Conservation (phyloP, 345 rosid species). For the Noccaea bulbosa region DNA sequence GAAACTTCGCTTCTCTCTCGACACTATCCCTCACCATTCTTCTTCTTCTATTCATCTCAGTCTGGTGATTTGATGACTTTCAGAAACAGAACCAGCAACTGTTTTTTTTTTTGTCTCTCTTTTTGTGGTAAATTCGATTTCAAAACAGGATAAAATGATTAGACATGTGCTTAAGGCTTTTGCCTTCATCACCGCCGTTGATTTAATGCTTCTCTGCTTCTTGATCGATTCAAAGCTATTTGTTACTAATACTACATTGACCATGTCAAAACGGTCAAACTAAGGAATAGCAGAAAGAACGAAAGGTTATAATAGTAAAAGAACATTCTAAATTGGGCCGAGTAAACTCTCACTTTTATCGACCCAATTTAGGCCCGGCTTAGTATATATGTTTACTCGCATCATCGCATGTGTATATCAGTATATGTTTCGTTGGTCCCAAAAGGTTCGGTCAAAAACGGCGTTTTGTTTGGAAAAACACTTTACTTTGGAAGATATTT, state of each 20-base stretch:
- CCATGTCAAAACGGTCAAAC: too few relatives aligned
- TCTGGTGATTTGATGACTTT: conserved; percentile 44
- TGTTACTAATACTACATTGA: too few relatives aligned
- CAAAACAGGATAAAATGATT: not conserved
- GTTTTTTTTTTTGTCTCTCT: not conserved
- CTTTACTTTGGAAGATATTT: conserved; percentile 10
- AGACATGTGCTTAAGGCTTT: conserved; percentile 18
- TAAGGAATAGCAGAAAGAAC: not conserved
- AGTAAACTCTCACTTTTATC: not conserved
- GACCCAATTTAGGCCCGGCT: conserved; percentile 11
- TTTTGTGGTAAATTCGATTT: not conserved
- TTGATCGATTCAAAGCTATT: conserved; percentile 10
- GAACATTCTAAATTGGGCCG: not conserved
- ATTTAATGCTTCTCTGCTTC: conserved; percentile 11
- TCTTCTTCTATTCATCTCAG: conserved; percentile 42
- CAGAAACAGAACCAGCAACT: conserved; percentile 14
- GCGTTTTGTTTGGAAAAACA: conserved; percentile 33
- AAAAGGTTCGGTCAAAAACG: conserved; percentile 24
- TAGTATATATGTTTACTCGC: not conserved
- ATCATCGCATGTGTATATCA: not conserved
- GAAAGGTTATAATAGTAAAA: not conserved
- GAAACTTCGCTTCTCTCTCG: conserved; percentile 38
- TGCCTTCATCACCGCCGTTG: conserved; percentile 19
- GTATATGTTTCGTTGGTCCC: conserved; percentile 19
- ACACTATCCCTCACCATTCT: conserved; percentile 34